Evolutionary conservation across 768 basidiomycete genomes (phyloP).

Genomic region (Cubamyces sp.): DNA sequence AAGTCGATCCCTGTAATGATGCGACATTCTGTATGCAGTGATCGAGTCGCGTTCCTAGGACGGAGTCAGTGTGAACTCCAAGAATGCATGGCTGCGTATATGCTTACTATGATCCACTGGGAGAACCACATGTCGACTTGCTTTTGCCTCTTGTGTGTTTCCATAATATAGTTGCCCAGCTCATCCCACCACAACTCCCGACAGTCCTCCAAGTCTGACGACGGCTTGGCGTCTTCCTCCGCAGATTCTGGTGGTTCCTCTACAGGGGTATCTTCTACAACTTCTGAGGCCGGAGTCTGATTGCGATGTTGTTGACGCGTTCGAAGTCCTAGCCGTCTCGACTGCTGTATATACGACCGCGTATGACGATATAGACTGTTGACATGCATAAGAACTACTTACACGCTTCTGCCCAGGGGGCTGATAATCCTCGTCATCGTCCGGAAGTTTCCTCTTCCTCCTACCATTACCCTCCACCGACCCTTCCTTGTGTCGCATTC

Average conservation of each 20-base stretch:
- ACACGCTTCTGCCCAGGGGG: conserved; percentile 59
- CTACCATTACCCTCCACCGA: conserved; percentile 30
- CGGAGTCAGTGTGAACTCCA: background rate
- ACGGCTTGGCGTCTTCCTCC: conserved; percentile 51
- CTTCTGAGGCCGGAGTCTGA: conserved; percentile 31
- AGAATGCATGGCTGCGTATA: background rate
- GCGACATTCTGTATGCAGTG: conserved; percentile 62
- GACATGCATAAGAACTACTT: conserved; percentile 37
- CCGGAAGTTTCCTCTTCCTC: conserved; percentile 55
- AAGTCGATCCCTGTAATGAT: conserved; percentile 56
- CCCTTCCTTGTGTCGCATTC: conserved; percentile 18
- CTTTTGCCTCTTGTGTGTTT: conserved; percentile 73
- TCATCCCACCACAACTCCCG: conserved; percentile 77
- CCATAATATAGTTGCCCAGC: conserved; percentile 67
- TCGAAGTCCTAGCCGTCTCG: conserved; percentile 43
- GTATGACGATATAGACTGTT: background rate
- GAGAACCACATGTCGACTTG: conserved; percentile 79
- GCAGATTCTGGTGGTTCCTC: conserved; percentile 38
- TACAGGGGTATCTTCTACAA: conserved; percentile 29
- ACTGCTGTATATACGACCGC: conserved; percentile 23
- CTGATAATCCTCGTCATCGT: conserved; percentile 61
- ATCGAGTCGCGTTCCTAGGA: conserved; percentile 70
- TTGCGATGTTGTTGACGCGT: conserved; percentile 35
- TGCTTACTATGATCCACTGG: conserved; percentile 61
- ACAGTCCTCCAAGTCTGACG: conserved; percentile 84